A percentile compares a stretch with the other conserved stretches of the same genome.
Conservation (phyloP, 352 stramenopile species). For the Phytopythium montanum region DNA sequence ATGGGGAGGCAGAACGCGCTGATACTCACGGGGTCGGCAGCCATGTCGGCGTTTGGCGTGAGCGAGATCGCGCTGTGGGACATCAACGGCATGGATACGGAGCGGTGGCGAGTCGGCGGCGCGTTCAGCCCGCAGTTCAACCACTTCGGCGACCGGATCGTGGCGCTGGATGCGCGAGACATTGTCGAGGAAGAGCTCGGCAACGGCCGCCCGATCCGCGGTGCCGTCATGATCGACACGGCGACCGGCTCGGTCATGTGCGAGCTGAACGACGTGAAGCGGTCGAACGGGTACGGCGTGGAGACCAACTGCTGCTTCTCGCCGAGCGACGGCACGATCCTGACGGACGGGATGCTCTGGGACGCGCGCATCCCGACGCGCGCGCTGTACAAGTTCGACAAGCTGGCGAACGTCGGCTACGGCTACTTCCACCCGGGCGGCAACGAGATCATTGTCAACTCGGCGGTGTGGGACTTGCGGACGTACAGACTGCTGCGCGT, state of each 20-base stretch:
- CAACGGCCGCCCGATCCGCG: constrained; percentile 24
- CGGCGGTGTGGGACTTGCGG: constrained; percentile 86
- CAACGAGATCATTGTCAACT: constrained; percentile 89
- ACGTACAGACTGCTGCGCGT: constrained; percentile 83
- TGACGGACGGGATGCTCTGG: constrained; percentile 83
- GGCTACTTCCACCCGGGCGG: constrained; percentile 85
- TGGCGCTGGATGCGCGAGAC: constrained; percentile 52
- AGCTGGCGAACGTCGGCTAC: constrained; percentile 79
- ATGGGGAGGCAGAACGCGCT: constrained; percentile 48
- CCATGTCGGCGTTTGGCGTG: constrained; percentile 41
- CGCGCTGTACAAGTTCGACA: constrained; percentile 88
- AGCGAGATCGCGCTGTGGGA: constrained; percentile 78
- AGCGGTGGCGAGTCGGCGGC: constrained; percentile 64
- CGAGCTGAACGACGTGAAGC: constrained; percentile 54
- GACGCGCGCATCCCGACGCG: constrained; percentile 65
- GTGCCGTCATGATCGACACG: constrained; percentile 66
- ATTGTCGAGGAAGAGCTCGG: constrained; percentile 26
- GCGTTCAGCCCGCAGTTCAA: constrained; percentile 69
- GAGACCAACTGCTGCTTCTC: constrained; percentile 84
- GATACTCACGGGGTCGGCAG: constrained; percentile 50
- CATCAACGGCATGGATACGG: constrained; percentile 49
- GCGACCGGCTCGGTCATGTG: constrained; percentile 57
- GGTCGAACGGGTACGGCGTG: constrained; percentile 69
- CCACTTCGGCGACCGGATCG: constrained; percentile 70
- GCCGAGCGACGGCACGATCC: constrained; percentile 60